Conservation (phyloP, 2,329 filamentous ascomycete genomes). For the Aspergillus nomiae region DNA sequence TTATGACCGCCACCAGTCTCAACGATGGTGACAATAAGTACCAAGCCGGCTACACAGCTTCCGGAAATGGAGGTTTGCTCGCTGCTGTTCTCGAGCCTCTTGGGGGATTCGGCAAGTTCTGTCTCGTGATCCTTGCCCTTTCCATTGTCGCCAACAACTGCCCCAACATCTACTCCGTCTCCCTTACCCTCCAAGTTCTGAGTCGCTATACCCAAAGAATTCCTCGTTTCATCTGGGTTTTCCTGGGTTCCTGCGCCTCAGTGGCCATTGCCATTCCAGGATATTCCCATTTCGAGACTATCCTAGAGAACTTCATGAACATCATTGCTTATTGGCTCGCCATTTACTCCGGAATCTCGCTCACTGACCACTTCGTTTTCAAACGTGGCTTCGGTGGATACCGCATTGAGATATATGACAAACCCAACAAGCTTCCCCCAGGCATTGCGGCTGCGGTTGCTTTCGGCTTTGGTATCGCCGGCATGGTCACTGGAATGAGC, state of each 20-base stretch:
- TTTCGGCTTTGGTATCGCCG: slow-evolving; percentile 65
- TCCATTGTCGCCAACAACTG: slow-evolving; percentile 72
- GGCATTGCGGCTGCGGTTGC: slow-evolving; percentile 65
- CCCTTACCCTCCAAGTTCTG: slow-evolving; percentile 68
- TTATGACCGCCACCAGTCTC: slow-evolving; percentile 64
- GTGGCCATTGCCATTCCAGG: slow-evolving; percentile 71
- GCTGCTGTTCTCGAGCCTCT: slow-evolving; percentile 65
- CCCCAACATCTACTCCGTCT: slow-evolving; percentile 71
- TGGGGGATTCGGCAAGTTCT: slow-evolving; percentile 72
- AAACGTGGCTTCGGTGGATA: slow-evolving; percentile 64
- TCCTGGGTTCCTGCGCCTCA: slow-evolving; percentile 63
- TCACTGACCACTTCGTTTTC: slow-evolving; percentile 70
- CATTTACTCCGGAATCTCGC: slow-evolving; percentile 68
- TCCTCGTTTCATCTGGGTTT: slow-evolving; percentile 69
- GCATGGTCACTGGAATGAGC: slow-evolving; percentile 70
- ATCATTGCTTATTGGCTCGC: slow-evolving; percentile 72
- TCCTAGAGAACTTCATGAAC: slow-evolving; percentile 72
- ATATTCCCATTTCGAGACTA: slow-evolving; percentile 64
- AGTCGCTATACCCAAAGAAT: slow-evolving; percentile 60
- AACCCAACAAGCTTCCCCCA: slow-evolving; percentile 59
- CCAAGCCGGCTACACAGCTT: slow-evolving; percentile 54
- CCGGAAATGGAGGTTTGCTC: slow-evolving; percentile 68
- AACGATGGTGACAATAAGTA: slow-evolving; percentile 60
- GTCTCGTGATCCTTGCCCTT: slow-evolving; percentile 66
- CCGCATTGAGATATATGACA: slow-evolving; percentile 59